Conservation (phyloP, 2,329 filamentous ascomycete genomes). For the Nigrospora sphaerica region DNA sequence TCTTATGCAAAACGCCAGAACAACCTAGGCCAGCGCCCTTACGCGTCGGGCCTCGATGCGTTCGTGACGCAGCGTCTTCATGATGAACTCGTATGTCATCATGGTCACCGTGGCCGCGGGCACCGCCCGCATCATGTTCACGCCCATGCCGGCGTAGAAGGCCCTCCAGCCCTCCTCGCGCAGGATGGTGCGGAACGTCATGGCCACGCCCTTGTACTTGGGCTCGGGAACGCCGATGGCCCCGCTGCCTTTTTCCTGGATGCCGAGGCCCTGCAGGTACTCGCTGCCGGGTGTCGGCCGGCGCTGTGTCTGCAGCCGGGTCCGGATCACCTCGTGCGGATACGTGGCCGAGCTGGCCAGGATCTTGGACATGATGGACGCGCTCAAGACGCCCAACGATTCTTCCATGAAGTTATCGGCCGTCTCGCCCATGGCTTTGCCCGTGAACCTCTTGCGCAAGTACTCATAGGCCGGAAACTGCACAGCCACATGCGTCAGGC, state of each 20-base stretch:
- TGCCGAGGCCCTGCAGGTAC: constrained; percentile 42
- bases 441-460: constrained; percentile 85
- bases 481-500: constrained; percentile 90
- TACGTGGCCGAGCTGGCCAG: constrained; percentile 93
- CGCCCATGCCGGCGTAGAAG: constrained; percentile 95
- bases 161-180: constrained; percentile 90
- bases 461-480: constrained; percentile 96
- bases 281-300: constrained; percentile 54
- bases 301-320: constrained; percentile 87
- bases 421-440: constrained; percentile 74
- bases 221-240: constrained; percentile 30
- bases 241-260: constrained; percentile 29
- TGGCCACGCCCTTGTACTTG: constrained; percentile 72
- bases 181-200: constrained; percentile 78
- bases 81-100: constrained; percentile 85
- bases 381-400: constrained; percentile 76
- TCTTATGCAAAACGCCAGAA: background rate
- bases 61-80: constrained; percentile 42
- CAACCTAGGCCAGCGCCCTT: background rate
- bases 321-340: constrained; percentile 93
- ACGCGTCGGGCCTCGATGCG: constrained; percentile 31
- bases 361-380: constrained; percentile 90
- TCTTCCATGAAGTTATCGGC: constrained; percentile 55
- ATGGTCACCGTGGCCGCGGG: constrained; percentile 96
- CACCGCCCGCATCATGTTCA: constrained; percentile 93